Evolutionary conservation across 164 flowering plant species (phyloP).

Genomic region (Brasenia schreberi): DNA sequence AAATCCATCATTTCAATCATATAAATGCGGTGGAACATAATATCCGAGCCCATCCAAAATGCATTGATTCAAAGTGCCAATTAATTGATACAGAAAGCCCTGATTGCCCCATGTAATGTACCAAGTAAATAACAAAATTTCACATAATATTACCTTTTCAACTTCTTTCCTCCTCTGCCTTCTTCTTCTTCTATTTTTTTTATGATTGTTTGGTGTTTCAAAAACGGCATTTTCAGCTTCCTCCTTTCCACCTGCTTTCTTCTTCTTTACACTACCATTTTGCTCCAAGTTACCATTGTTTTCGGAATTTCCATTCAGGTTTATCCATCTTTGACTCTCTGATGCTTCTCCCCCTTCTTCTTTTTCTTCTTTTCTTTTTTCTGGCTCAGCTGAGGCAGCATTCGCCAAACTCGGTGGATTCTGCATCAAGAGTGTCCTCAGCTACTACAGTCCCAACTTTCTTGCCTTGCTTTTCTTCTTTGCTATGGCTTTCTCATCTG

Average conservation of each 20-base stretch:
- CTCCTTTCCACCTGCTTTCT: conserved; percentile 25
- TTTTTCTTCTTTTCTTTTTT: conserved; percentile 39
- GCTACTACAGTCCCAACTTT: conserved; percentile 25
- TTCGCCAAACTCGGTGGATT: conserved; percentile 17
- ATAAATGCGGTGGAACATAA: no score
- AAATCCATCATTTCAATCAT: no score
- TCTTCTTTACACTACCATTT: conserved; percentile 52
- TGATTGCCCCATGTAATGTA: no score
- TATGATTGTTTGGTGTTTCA: conserved; percentile 15
- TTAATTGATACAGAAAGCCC: no score
- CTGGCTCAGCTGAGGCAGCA: conserved; percentile 24
- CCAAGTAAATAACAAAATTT: neutral
- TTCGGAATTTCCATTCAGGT: conserved; percentile 13
- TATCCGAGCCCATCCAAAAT: no score
- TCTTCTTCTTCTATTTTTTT: conserved; percentile 48
- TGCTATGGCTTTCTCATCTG: conserved; percentile 12
- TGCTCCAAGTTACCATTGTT: conserved; percentile 20
- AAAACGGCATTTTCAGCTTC: conserved; percentile 22
- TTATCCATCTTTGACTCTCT: conserved; percentile 18
- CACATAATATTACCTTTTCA: conserved; percentile 3
- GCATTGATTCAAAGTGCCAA: no score
- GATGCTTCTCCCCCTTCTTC: conserved; percentile 53
- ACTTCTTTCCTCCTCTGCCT: conserved; percentile 17
- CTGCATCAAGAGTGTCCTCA: conserved; percentile 21
- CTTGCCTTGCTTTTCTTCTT: conserved; percentile 56